Evolutionary conservation across 495 filamentous ascomycete species (phyloP).

Genomic region (Penicillium taxi): DNA sequence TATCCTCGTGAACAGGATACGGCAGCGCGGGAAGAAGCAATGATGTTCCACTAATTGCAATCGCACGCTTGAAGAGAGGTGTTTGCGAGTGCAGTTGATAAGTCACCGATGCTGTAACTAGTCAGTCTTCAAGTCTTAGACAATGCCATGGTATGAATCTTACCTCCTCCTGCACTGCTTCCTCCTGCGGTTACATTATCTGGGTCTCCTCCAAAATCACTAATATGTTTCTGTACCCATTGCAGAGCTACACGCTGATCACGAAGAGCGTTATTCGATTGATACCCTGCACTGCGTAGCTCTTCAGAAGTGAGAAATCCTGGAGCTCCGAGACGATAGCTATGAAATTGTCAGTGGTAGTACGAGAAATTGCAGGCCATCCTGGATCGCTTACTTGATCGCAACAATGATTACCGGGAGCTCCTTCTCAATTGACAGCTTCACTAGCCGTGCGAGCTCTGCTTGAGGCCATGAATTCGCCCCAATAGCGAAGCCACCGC

Average conservation of each 20-base stretch:
- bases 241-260: conserved; percentile 27
- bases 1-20: conserved; percentile 24
- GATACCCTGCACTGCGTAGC: conserved; percentile 23
- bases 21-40: conserved; percentile 24
- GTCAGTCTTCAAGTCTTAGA: not conserved
- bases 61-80: conserved; percentile 33
- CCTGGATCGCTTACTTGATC: conserved; percentile 44
- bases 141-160: not conserved
- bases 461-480: conserved; percentile 36
- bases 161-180: conserved; percentile 56
- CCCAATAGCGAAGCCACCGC: conserved; percentile 34
- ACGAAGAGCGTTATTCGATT: conserved; percentile 29
- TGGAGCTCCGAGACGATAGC: no score
- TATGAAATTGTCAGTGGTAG: no score
- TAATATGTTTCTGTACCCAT: conserved; percentile 32
- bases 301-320: no score
- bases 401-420: conserved; percentile 36
- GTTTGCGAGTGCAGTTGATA: conserved; percentile 31
- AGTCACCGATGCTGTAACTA: conserved; percentile 22
- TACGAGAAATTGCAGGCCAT: no score
- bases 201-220: conserved; percentile 59
- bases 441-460: conserved; percentile 30
- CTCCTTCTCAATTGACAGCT: conserved; percentile 31
- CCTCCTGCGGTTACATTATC: conserved; percentile 57
- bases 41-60: conserved; percentile 33